Conservation (phyloP, 306 rosid genomes). For the Trifolium pratense region DNA sequence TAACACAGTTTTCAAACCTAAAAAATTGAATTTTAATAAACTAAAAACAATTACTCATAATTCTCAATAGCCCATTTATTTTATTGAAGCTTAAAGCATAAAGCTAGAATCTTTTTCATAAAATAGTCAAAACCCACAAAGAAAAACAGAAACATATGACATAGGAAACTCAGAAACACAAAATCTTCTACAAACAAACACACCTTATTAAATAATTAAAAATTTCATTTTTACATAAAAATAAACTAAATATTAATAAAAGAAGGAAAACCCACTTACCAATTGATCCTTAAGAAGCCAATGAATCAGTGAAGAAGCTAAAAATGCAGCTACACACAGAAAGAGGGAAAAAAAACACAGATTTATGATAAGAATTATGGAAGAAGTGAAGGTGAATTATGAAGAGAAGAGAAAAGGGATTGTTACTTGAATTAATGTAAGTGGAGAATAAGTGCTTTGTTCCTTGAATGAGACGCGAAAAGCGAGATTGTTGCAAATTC, state of each 20-base stretch:
- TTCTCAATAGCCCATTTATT: background rate
- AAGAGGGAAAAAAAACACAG: too few relatives aligned
- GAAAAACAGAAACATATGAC: background rate
- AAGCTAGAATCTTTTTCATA: background rate
- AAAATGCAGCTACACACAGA: conserved; percentile 41
- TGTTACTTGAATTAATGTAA: conserved; percentile 12
- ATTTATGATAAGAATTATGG: background rate
- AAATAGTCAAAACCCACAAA: conserved; percentile 34
- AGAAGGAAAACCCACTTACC: conserved; percentile 44
- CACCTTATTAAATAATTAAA: background rate
- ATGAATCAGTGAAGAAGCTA: conserved; percentile 29
- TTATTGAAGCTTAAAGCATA: background rate
- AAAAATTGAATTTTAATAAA: background rate
- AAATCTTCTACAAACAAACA: background rate
- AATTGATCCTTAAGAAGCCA: conserved; percentile 32
- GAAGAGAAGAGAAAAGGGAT: conserved; percentile 8
- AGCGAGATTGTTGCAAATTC: conserved; percentile 40
- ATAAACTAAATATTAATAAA: background rate
- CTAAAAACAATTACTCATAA: background rate
- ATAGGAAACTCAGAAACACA: background rate
- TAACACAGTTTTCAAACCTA: background rate
- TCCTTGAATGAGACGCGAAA: conserved; percentile 46
- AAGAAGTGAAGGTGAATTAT: conserved; percentile 34
- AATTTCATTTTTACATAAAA: background rate
- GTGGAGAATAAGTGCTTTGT: conserved; percentile 57